A percentile compares a stretch with the other conserved stretches of the same genome.
Evolutionary conservation across 257 asterid species (phyloP).

Genomic region (Anisodus acutangulus): DNA sequence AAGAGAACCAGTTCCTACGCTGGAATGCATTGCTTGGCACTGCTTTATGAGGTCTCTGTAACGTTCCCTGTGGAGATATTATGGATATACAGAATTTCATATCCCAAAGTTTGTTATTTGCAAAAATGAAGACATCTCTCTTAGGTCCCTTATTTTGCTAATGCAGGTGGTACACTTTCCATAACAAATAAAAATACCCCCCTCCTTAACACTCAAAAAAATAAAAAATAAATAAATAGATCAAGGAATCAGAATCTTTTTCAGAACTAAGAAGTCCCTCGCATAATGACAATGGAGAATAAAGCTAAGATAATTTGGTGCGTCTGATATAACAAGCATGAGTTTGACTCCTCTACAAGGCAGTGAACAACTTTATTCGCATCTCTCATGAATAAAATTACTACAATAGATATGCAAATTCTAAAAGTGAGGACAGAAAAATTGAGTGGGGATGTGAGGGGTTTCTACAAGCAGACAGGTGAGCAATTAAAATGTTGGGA

Average conservation of each 20-base stretch:
- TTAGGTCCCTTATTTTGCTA: constrained; percentile 1
- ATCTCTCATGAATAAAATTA: neutral
- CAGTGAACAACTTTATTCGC: neutral
- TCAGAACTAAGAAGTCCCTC: constrained; percentile 1
- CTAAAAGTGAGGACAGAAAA: constrained; percentile 7
- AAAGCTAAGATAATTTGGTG: constrained; percentile 12
- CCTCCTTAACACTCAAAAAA: neutral
- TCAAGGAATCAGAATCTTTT: neutral
- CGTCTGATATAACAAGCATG: constrained; percentile 21
- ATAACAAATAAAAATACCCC: neutral
- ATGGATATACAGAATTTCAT: constrained; percentile 18
- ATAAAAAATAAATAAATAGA: neutral
- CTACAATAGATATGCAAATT: constrained; percentile 5
- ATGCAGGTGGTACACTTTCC: neutral
- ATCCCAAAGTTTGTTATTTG: neutral
- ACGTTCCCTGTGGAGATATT: constrained; percentile 69
- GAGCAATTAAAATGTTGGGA: constrained; percentile 26
- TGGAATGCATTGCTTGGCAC: constrained; percentile 94
- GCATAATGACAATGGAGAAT: constrained; percentile 20
- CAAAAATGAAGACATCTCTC: constrained; percentile 2
- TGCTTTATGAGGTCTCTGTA: constrained; percentile 78
- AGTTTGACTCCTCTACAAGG: neutral
- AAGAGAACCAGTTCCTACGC: constrained; percentile 96
- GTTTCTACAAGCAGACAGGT: neutral
- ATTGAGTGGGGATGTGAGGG: constrained; percentile 26